Evolutionary conservation across 2,329 filamentous ascomycete species (phyloP).

Genomic region (Ophiostoma fasciatum): DNA sequence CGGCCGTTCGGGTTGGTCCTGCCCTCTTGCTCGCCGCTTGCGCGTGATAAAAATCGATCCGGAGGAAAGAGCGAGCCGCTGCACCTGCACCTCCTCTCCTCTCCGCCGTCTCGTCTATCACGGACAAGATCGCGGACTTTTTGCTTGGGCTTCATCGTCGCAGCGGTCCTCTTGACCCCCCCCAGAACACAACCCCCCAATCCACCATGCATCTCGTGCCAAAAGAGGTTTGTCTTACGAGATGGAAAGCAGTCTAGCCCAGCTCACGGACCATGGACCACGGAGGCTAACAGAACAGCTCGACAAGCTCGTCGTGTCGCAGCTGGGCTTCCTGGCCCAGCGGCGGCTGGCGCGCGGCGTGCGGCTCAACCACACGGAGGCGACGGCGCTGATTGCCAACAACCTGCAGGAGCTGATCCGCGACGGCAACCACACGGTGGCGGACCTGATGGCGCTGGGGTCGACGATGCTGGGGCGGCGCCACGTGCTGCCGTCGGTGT

Average conservation of each 20-base stretch:
- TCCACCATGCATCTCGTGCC: conserved; percentile 21
- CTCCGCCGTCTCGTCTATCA: too few species aligned
- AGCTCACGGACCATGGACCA: too few species aligned
- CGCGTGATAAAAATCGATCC: too few species aligned
- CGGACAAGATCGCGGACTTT: too few species aligned
- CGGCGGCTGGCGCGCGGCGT: conserved; percentile 75
- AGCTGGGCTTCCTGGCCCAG: conserved; percentile 78
- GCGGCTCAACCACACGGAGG: conserved; percentile 80
- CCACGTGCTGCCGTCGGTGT: conserved; percentile 75
- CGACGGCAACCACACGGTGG: conserved; percentile 84
- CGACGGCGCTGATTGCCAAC: conserved; percentile 68
- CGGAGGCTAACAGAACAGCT: too few species aligned
- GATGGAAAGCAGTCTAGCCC: conserved; percentile 1
- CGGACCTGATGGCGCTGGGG: conserved; percentile 85
- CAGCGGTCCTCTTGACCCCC: too few species aligned
- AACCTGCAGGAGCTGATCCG: conserved; percentile 93
- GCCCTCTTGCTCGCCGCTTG: too few species aligned
- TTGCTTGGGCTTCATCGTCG: too few species aligned
- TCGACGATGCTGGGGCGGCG: conserved; percentile 85
- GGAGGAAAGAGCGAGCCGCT: too few species aligned
- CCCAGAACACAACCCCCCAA: not conserved
- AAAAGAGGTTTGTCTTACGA: conserved; percentile 19
- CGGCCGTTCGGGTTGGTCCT: too few species aligned
- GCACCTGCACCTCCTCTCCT: too few species aligned
- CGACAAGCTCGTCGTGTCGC: conserved; percentile 89